Base-by-base conservation (phyloP, 176 grass and related monocot species). In the Pontederia paniculata region DNA sequence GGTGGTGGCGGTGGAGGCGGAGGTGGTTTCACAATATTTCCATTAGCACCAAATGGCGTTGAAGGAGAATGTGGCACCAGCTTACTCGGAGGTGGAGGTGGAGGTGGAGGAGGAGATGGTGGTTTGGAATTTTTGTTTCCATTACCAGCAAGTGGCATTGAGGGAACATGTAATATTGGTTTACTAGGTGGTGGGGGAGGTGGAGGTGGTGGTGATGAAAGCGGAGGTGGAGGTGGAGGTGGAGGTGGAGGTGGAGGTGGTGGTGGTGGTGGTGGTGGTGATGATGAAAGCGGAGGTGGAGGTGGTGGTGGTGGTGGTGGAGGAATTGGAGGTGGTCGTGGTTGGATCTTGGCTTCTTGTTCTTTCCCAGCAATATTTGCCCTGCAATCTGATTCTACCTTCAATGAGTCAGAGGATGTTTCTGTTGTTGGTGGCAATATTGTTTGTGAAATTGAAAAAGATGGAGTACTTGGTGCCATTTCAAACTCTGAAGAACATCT, bases 1-100 rank as follows among this genome's bases (percentile, higher is more conserved):
- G 49, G 47, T 2, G 85, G 75, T 0, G 74, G 88, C 0, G 83
- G 83, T 0, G 76, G 76, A 0, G 76, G 76, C 0, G 53, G 53
- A 8, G 67, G 68, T 2, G 55, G 68, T 59, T 17, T 50, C n/a
- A 17, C 15, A 64, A 25, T 31, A 15, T 21, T 17, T 42, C 12
- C 65, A 10, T 44, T 45, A 54, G 7, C 51, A 44, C 20, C 17
- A 2, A 47, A 19, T 50, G 44, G 55, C 19, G 9, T 25, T 51
- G 44, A 10, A 48, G 44, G 12, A 37, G 43, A 50, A 25, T 37
- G 28, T 5, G 12, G 23, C 16, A 45, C 44, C 15, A 15, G 2
- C 50, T 71, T 51, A 48, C 22, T 13, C 23, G 12, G 54, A 10
- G 23, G 50, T 53, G 50, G 17, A 17, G 17, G n/a, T n/a, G n/a